These are phyloP conservation scores for Penicillium goetzii DNA, from an alignment of 495 filamentous ascomycete genomes.

Conservation along the genomic window DNA sequence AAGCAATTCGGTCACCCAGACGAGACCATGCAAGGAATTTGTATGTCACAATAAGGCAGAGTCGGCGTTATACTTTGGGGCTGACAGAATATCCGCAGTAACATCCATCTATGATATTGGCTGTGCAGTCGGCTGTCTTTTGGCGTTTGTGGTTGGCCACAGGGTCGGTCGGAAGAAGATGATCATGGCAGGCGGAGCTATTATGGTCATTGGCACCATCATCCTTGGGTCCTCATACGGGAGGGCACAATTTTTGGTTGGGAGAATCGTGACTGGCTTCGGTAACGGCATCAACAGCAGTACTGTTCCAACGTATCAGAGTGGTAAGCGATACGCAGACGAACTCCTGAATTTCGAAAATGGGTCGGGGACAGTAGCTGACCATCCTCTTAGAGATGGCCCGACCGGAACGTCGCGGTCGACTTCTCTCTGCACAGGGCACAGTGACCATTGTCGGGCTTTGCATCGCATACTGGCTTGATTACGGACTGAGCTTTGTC, in stretches of 20 bases:
- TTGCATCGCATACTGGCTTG: conserved; percentile 56
- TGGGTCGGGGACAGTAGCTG: background rate
- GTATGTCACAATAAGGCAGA: background rate
- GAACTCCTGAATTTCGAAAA: background rate
- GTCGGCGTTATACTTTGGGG: no score
- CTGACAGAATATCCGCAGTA: conserved; percentile 16
- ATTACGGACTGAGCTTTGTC: conserved; percentile 58
- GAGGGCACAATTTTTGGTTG: conserved; percentile 53
- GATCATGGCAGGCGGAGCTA: conserved; percentile 44
- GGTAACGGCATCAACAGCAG: conserved; percentile 57
- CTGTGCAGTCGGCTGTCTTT: conserved; percentile 48
- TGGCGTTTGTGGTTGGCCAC: conserved; percentile 48
- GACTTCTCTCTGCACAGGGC: conserved; percentile 55
- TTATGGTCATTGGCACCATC: conserved; percentile 47
- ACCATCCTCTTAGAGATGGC: conserved; percentile 37
- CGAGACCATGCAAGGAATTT: conserved; percentile 45
- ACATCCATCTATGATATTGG: conserved; percentile 54
- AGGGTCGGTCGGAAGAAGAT: conserved; percentile 47
- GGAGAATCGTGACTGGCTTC: conserved; percentile 52
- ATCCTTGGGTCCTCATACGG: conserved; percentile 52
- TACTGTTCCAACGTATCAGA: conserved; percentile 57
- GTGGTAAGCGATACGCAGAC: conserved; percentile 26
- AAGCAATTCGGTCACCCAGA: conserved; percentile 44
- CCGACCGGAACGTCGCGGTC: conserved; percentile 63
- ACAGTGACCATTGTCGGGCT: conserved; percentile 49